Base-by-base conservation (phyloP, 1,284 basidiomycete genomes). In the Limonomyces culmigenus region DNA sequence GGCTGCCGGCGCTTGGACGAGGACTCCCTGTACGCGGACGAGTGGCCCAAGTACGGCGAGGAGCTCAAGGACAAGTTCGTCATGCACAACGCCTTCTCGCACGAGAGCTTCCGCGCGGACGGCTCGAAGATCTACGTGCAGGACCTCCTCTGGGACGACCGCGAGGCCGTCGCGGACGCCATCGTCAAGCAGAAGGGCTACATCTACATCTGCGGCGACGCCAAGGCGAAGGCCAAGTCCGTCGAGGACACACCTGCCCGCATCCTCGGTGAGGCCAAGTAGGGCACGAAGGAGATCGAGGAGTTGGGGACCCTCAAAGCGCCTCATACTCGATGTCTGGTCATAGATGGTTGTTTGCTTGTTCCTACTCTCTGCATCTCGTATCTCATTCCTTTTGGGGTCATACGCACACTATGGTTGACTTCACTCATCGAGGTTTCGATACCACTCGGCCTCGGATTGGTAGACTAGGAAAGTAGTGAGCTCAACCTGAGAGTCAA, bases 61-160 rank as follows among this genome's bases (percentile, higher is more conserved):
- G 89, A 93, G 58, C 74, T 98, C 33, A 76, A 78, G 47, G 89
- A 81, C 51, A 93, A 93, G 55, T 88, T 98, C 63, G 63, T 67
- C 43, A 73, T 98, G 67, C 79, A 84, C 53, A 69, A 65, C 39
- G 87, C 93, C 13, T 84, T 96, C 60, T 93, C 88, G 19, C 77
- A 93, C 35, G 81, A 93, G 47, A 73, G 76, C 39, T 81, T 68
- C 61, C 91, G 84, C 54, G 69, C 86, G 2, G 89, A 95, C 51
- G 91, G 92, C 15, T 67, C 77, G 63, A 95, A 97, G 69, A 84
- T 93, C 48, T 98, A 98, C 60, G 93, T 98, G 19, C 93, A 98
- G 63, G 89, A 97, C 57, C 62, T 93, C 39, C 61, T 95, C n/a
- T 88, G 81, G 80, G 73, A 92, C 39, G 72, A 85, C 48, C 66